A percentile compares a stretch with the other conserved stretches of the same genome.
phyloP scores from a whole-genome alignment of 2,329 filamentous ascomycete species.

The Talaromyces sp. region DNA sequence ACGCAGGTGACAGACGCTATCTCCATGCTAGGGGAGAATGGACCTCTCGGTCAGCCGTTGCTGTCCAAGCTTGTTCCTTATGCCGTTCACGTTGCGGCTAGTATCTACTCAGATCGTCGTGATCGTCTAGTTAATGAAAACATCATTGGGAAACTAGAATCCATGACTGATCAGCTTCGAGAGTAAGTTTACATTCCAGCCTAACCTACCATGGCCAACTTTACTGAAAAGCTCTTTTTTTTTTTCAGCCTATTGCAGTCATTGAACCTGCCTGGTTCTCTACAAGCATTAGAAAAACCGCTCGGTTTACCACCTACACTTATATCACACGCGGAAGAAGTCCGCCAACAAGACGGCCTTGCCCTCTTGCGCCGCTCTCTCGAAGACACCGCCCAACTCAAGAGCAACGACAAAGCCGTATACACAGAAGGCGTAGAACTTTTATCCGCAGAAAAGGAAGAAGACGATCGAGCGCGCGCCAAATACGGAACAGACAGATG shows the following conservation, averaged over 20 bases:
- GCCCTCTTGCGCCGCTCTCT: conserved; percentile 72
- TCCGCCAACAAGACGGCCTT: conserved; percentile 83
- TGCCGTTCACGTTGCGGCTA: conserved; percentile 88
- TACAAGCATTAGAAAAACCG: conserved; percentile 93
- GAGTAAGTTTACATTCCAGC: conserved; percentile 41
- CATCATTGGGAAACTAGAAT: conserved; percentile 79
- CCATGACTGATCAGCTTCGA: conserved; percentile 72
- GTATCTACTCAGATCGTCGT: conserved; percentile 87
- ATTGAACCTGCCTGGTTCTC: conserved; percentile 80
- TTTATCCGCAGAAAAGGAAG: conserved; percentile 71
- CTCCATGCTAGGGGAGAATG: conserved; percentile 71
- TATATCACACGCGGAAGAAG: conserved; percentile 86
- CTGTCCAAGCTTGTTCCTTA: conserved; percentile 93
- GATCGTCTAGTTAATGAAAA: conserved; percentile 86
- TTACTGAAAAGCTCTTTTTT: not conserved
- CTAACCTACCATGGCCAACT: not conserved
- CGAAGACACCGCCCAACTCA: conserved; percentile 85
- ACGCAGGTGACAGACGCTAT: conserved; percentile 77
- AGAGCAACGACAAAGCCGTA: conserved; percentile 67
- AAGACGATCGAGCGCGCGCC: conserved; percentile 68
- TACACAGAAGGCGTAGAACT: conserved; percentile 81
- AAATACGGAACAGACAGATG: conserved; percentile 87
- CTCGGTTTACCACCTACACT: conserved; percentile 80
- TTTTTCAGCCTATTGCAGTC: conserved; percentile 58
- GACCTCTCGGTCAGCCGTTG: conserved; percentile 74